Percentiles rank a stretch among this genome's conserved stretches.
Conservation (phyloP, 1,284 basidiomycete species). For the Trametes pubescens region DNA sequence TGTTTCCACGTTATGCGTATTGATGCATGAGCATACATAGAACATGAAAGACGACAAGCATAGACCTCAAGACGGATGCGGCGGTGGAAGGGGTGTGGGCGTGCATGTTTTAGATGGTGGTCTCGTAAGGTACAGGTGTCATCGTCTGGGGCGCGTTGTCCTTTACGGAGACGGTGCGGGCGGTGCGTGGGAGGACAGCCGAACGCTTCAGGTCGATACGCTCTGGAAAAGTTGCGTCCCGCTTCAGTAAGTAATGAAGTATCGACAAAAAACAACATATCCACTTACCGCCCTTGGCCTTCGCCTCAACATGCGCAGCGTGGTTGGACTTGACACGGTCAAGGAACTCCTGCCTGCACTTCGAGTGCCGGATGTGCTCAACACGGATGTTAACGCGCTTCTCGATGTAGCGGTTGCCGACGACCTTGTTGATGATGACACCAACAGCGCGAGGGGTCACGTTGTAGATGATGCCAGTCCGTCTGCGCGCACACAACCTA, state of each 20-base stretch:
- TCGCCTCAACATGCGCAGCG: constrained; percentile 84
- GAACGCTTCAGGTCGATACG: constrained; percentile 88
- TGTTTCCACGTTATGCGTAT: constrained; percentile 43
- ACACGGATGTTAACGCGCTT: constrained; percentile 99
- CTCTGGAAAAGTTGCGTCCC: constrained; percentile 54
- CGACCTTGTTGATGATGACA: constrained; percentile 98
- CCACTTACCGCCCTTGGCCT: constrained; percentile 87
- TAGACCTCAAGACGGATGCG: constrained; percentile 37
- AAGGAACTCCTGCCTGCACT: constrained; percentile 98
- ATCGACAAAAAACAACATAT: constrained; percentile 8
- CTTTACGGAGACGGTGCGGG: constrained; percentile 77
- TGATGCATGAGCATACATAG: constrained; percentile 44
- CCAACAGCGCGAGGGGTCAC: constrained; percentile 95
- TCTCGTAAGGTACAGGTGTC: constrained; percentile 90
- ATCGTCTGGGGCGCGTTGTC: constrained; percentile 95
- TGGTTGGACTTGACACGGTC: constrained; percentile 96
- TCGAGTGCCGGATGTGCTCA: constrained; percentile 98
- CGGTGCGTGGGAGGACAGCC: constrained; percentile 85
- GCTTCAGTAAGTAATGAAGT: constrained; percentile 1
- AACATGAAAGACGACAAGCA: constrained; percentile 41
- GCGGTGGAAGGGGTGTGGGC: constrained; percentile 18
- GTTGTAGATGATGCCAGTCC: constrained; percentile 99
- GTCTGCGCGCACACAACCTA: constrained; percentile 53
- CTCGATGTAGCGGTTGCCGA: constrained; percentile 99
- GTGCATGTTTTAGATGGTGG: constrained; percentile 69